Evolutionary conservation across 2,329 filamentous ascomycete genomes (phyloP).

Genomic region (Xylariaceae sp.): DNA sequence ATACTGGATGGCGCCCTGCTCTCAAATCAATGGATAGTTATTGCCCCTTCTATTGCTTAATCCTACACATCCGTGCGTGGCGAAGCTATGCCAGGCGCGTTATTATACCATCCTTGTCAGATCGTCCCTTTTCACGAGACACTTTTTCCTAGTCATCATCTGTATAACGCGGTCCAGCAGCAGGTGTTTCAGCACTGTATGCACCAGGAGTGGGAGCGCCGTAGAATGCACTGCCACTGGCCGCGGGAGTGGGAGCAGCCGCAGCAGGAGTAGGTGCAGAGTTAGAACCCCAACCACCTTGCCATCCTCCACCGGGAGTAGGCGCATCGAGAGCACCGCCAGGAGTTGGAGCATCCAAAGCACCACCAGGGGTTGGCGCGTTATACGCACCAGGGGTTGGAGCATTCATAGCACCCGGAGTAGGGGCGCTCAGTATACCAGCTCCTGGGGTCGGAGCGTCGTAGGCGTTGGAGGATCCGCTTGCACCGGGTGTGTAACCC

Average conservation of each 20-base stretch:
- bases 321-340: constrained; percentile 61
- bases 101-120: constrained; percentile 5
- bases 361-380: constrained; percentile 63
- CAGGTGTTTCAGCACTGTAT: constrained; percentile 31
- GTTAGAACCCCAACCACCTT: constrained; percentile 56
- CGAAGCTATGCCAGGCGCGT: neutral
- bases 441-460: constrained; percentile 67
- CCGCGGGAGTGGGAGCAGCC: constrained; percentile 65
- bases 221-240: constrained; percentile 53
- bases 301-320: constrained; percentile 63
- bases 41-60: neutral
- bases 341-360: constrained; percentile 63
- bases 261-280: constrained; percentile 63
- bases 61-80: neutral
- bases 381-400: constrained; percentile 67
- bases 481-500: constrained; percentile 54
- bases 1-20: neutral
- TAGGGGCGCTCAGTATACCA: constrained; percentile 53
- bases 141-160: constrained; percentile 26
- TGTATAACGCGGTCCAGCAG: constrained; percentile 29
- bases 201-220: constrained; percentile 35
- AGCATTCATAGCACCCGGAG: constrained; percentile 60
- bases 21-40: neutral
- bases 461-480: constrained; percentile 48
- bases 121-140: constrained; percentile 10